phyloP scores from a whole-genome alignment of 305 asterid species.

The Fraxinus albicans region DNA sequence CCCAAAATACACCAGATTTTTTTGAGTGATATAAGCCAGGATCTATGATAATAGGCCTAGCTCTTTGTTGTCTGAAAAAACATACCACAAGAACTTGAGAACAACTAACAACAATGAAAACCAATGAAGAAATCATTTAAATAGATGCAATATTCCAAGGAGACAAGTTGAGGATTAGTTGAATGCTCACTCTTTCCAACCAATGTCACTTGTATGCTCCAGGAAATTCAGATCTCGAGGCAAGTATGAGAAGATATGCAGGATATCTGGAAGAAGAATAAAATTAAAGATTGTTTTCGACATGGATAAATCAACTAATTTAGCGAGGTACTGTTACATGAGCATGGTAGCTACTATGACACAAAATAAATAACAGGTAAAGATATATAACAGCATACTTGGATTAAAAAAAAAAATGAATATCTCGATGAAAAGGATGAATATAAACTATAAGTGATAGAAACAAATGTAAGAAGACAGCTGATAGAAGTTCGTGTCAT shows the following conservation, averaged over 20 bases:
- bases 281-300: conserved; percentile 9
- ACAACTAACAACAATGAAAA: background rate
- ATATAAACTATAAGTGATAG: background rate
- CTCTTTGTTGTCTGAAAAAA: conserved; percentile 70
- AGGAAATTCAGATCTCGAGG: conserved; percentile 95
- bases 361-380: background rate
- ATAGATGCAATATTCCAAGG: conserved; percentile 11
- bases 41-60: conserved; percentile 80
- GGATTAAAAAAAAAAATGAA: background rate
- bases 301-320: background rate
- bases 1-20: conserved; percentile 95
- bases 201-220: conserved; percentile 87
- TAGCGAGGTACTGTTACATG: background rate
- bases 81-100: conserved; percentile 12
- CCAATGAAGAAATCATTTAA: background rate
- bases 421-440: background rate
- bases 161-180: conserved; percentile 21
- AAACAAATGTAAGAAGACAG: background rate
- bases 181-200: conserved; percentile 92
- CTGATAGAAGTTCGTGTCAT: background rate
- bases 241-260: conserved; percentile 93
- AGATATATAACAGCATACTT: background rate
- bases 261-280: conserved; percentile 58
- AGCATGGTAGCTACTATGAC: background rate
- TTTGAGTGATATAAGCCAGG: conserved; percentile 85